Conservation (phyloP, 352 stramenopile species). For the Globisporangium cystogenes region DNA sequence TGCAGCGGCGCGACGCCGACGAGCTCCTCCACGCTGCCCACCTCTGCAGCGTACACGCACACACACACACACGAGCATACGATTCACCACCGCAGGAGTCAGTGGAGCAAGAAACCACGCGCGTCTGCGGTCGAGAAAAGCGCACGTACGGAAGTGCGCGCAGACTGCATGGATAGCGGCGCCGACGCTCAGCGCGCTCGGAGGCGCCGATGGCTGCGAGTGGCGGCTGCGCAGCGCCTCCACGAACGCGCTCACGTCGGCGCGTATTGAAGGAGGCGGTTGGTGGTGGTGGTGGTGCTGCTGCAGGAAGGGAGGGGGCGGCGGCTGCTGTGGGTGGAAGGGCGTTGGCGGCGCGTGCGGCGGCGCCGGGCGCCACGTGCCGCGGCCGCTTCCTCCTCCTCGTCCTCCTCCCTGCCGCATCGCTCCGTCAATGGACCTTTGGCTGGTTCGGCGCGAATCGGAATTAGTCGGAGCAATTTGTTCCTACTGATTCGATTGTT, state of each 20-base stretch:
- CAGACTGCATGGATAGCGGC: slow-evolving; percentile 49
- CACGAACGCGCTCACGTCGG: slow-evolving; percentile 57
- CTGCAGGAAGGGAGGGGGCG: not conserved
- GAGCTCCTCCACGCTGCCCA: slow-evolving; percentile 49
- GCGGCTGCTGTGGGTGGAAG: slow-evolving; percentile 1
- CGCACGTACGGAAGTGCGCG: slow-evolving; percentile 52
- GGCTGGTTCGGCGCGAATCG: not conserved
- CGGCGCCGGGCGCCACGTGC: not conserved
- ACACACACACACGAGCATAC: not conserved
- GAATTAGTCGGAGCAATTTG: not conserved
- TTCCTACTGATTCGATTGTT: too few relatives aligned
- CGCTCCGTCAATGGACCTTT: not conserved
- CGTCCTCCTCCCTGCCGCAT: not conserved
- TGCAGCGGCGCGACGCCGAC: slow-evolving; percentile 35
- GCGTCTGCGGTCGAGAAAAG: not conserved
- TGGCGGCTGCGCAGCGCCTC: slow-evolving; percentile 42
- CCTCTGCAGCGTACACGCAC: too few relatives aligned
- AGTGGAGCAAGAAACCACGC: slow-evolving; percentile 1
- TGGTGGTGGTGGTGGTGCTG: not conserved
- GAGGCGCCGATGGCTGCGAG: slow-evolving; percentile 39
- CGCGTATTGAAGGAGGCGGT: slow-evolving; percentile 18
- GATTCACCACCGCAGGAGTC: not conserved
- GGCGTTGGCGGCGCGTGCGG: not conserved
- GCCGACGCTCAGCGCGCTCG: slow-evolving; percentile 49
- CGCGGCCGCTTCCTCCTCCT: not conserved